Base-by-base conservation (phyloP, 1,284 basidiomycete species). In the Ganoderma sinense region DNA sequence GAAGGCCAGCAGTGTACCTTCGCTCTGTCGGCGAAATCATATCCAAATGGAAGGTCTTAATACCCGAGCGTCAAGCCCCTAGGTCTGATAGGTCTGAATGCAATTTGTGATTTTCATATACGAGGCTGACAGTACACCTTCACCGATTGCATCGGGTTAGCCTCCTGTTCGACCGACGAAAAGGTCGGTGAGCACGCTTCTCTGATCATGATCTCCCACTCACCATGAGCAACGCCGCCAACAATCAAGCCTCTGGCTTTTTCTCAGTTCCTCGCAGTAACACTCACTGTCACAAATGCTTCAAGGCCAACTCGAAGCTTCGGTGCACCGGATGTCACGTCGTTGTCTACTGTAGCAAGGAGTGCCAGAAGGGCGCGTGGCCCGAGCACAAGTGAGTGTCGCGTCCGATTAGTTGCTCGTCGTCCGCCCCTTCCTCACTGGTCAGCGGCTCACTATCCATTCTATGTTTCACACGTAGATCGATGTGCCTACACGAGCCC, bases 291-390 rank as follows among this genome's bases (percentile, higher is more conserved):
- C 26, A 29, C 26, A 29, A 16, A 29, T 53, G 51, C 51, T 29
- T 29, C 26, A 29, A 53, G 4, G 11, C 1, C 11, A 53, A 53
- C 11, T 53, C 51, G 26, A 53, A 53, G 26, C 18, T 53, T 29
- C 36, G 58, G 8, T 70, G 69, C 40, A 14, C 18, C n/a, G 65
- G 65, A 2, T 67, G 65, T 31, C 48, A 56, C 0, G 26, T 36
- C 10, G 58, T 51, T 20, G n/a, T 53, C n/a, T 70, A 67, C 26
- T 67, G 65, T 51, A 67, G 69, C 40, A 70, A 23, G n/a, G 62
- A 64, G 16, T 70, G 65, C 45, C 65, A 69, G 55, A 69, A 62
- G n/a, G 33, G 43, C 0, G 69, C 62, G 8, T 70, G 65, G 69
- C 29, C 43, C 5, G 11, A 18, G 8, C 69, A 67, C 48, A 70